These are phyloP conservation scores for Paecilomyces formosus DNA, from an alignment of 2,329 filamentous ascomycete genomes.

Conservation along the genomic window DNA sequence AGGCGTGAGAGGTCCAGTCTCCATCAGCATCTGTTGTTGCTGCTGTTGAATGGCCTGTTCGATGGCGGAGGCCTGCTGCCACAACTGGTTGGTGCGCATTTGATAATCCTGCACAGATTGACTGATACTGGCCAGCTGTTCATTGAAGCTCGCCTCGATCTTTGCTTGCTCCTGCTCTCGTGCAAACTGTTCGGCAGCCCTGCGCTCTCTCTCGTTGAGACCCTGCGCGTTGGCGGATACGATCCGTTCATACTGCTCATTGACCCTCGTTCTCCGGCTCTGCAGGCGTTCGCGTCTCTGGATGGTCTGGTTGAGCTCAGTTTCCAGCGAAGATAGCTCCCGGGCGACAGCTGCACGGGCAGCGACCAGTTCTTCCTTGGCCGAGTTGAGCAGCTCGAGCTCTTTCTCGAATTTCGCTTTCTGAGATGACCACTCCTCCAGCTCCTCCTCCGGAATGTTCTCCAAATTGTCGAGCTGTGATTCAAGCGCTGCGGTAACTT, in stretches of 20 bases:
- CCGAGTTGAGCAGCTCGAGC: constrained; percentile 42
- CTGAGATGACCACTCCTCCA: constrained; percentile 44
- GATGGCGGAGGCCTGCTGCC: constrained; percentile 35
- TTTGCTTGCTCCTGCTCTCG: constrained; percentile 39
- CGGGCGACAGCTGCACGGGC: constrained; percentile 46
- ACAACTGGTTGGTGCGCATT: constrained; percentile 33
- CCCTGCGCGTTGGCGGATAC: constrained; percentile 51
- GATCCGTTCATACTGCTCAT: constrained; percentile 55
- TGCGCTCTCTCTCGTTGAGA: constrained; percentile 47
- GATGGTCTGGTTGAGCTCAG: constrained; percentile 45
- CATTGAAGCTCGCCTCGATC: constrained; percentile 35
- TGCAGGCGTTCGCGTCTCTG: constrained; percentile 55
- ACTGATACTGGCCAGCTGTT: constrained; percentile 35
- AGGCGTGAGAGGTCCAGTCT: constrained; percentile 47
- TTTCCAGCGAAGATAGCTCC: constrained; percentile 44
- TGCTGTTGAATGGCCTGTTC: constrained; percentile 40
- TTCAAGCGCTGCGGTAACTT: constrained; percentile 49
- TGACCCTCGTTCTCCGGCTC: constrained; percentile 49
- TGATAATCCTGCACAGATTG: constrained; percentile 38
- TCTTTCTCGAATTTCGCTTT: constrained; percentile 50
- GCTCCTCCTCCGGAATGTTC: constrained; percentile 50
- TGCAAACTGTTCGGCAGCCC: constrained; percentile 39
- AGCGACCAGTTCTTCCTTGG: constrained; percentile 44
- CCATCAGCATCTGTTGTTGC: constrained; percentile 36
- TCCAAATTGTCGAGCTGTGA: constrained; percentile 48